Conservation (phyloP, 1,139 yeast genomes). For the Martiniozyma asiatica region DNA sequence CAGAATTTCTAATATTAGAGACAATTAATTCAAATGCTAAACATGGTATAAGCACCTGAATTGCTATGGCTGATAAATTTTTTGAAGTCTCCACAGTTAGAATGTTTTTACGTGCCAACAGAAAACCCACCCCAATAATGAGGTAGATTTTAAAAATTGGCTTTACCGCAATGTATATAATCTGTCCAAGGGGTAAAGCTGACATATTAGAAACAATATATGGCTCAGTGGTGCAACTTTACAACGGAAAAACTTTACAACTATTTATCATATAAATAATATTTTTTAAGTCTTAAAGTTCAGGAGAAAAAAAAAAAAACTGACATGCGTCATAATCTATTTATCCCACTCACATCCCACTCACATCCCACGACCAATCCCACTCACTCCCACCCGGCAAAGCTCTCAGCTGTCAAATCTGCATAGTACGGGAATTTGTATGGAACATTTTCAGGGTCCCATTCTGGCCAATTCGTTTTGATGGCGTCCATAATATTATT, state of each 20-base stretch:
- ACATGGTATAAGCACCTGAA: conserved; percentile 66
- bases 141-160: conserved; percentile 81
- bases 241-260: too few relatives aligned
- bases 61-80: conserved; percentile 61
- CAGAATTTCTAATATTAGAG: conserved; percentile 52
- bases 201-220: too few relatives aligned
- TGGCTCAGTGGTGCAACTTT: too few relatives aligned
- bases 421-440: conserved; percentile 7
- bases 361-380: too few relatives aligned
- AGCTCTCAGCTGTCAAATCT: conserved; percentile 2
- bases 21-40: conserved; percentile 71
- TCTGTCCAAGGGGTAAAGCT: conserved; percentile 39
- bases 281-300: too few relatives aligned
- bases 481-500: conserved; percentile 31
- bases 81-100: conserved; percentile 63
- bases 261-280: too few relatives aligned
- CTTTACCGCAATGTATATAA: conserved; percentile 71
- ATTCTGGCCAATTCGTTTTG: conserved; percentile 33
- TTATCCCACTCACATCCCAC: too few relatives aligned
- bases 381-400: too few relatives aligned
- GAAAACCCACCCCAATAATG: conserved; percentile 59
- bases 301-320: neutral
- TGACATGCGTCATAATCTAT: conserved; percentile 2
- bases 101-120: conserved; percentile 53
- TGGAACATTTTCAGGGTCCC: conserved; percentile 4